phyloP scores from a whole-genome alignment of 495 filamentous ascomycete genomes.

The Neurospora cerealis region DNA sequence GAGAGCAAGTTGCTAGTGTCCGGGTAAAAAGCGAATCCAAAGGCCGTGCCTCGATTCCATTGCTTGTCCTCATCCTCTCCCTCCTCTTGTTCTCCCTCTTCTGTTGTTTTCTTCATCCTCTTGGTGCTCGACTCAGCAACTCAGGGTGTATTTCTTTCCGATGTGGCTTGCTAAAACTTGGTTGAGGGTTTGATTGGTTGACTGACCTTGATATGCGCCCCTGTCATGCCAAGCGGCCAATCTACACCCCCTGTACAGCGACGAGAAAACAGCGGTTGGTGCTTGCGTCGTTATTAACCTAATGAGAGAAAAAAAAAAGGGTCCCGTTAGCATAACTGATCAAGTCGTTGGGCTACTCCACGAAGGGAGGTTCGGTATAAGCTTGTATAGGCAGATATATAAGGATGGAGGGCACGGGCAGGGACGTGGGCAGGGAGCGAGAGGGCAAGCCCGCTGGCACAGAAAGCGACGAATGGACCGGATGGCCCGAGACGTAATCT shows the following conservation, averaged over 20 bases:
- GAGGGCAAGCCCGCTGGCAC: not conserved
- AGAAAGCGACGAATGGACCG: not conserved
- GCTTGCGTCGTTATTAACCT: conserved; percentile 6
- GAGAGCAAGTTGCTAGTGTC: not conserved
- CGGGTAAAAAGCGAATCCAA: not conserved
- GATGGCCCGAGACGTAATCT: not conserved
- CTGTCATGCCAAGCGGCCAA: conserved; percentile 21
- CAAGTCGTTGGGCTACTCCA: not conserved
- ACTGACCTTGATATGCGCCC: conserved; percentile 21
- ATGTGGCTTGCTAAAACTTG: conserved; percentile 13
- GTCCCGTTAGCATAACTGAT: conserved; percentile 9
- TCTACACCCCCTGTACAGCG: conserved; percentile 17
- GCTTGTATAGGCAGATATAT: not conserved
- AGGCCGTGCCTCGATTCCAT: not conserved
- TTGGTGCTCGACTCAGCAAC: not conserved
- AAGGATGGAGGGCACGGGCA: not conserved
- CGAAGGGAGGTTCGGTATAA: not conserved
- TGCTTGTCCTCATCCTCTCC: not conserved
- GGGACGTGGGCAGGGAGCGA: not conserved
- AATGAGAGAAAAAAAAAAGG: not conserved
- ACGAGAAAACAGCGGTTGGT: not conserved
- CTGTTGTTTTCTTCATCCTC: not conserved
- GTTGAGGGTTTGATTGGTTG: conserved; percentile 19
- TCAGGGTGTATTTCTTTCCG: not conserved
- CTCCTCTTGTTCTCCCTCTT: not conserved